phyloP scores from a whole-genome alignment of 805 yeast species.

The Maudiozyma saulgeensis region DNA sequence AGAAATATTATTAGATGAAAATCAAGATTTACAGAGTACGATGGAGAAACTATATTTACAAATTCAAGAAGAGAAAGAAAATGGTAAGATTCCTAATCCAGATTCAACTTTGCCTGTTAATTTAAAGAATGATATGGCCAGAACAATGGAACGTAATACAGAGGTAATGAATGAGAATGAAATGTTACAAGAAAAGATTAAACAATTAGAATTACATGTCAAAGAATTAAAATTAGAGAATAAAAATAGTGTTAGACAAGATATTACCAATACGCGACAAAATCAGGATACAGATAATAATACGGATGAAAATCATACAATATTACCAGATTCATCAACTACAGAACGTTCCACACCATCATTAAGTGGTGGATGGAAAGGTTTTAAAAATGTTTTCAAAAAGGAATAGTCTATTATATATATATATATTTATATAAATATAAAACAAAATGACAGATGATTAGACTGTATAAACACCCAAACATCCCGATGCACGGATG shows the following conservation, averaged over 20 bases:
- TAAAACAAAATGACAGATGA: not conserved
- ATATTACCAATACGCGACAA: not conserved
- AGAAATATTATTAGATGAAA: slow-evolving; percentile 70
- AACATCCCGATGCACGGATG: too few relatives aligned
- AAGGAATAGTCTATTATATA: slow-evolving; percentile 7
- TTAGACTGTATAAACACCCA: too few relatives aligned
- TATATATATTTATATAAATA: not conserved
- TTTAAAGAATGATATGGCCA: slow-evolving; percentile 43
- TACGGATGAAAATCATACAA: not conserved
- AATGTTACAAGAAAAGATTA: slow-evolving; percentile 44
- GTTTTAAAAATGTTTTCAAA: slow-evolving; percentile 20
- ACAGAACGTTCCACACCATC: not conserved
- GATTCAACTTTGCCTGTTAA: slow-evolving; percentile 32
- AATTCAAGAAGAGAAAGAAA: slow-evolving; percentile 28
- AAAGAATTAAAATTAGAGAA: slow-evolving; percentile 29
- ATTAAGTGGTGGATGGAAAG: slow-evolving; percentile 19
- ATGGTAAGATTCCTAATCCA: slow-evolving; percentile 25
- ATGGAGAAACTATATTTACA: slow-evolving; percentile 39
- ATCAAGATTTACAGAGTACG: slow-evolving; percentile 44
- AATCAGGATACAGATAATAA: not conserved
- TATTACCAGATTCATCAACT: not conserved
- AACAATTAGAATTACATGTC: slow-evolving; percentile 34
- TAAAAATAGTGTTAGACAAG: slow-evolving; percentile 2
- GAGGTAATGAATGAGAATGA: slow-evolving; percentile 60
- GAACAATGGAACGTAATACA: slow-evolving; percentile 49